Base-by-base conservation (phyloP, 495 filamentous ascomycete genomes). In the Daldinia bambusicola region DNA sequence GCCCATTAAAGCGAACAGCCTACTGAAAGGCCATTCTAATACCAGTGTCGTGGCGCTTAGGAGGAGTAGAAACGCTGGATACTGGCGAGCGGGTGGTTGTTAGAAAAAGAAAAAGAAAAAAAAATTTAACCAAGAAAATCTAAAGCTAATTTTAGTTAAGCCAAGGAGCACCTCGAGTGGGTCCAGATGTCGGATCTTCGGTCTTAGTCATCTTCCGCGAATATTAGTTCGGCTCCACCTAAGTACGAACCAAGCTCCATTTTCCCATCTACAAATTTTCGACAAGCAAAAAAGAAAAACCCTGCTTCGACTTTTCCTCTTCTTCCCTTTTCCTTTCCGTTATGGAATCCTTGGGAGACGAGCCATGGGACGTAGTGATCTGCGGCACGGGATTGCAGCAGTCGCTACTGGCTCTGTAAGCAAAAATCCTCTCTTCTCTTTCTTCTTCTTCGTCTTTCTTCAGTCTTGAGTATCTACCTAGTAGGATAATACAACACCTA, bases 351-450 rank as follows among this genome's bases (percentile, higher is more conserved):
- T 84, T 97, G 62, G 81, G 89, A 77, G 90, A 91, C 56, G 93
- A 92, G 34, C 81, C 85, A 52, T 99, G 96, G 96, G 95, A 99
- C 83, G 89, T 96, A 72, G 84, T 95, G 63, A 93, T 99, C 69
- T 86, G 88, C 67, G 96, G 96, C 69, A 99, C 95, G 56, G 95
- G 93, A 55, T 78, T 98, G 69, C 86, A 89, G 71, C 92, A 97
- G 79, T 98, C 94, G 50, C 89, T 99, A 60, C 87, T 99, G 70
- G 95, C 95, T 68, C 84, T 97, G 95, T 99, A 87, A 85, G 92
- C 83, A 51, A 61, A 50, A 36, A 36, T 36, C 34, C 9, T 36
- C 34, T 36, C 6, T 36, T 36, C 34, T 36, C 7, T 36, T 36
- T 26, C 26, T 26, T 36, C 1, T 36, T 36, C 34, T 36, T 36